Evolutionary conservation across 805 yeast genomes (phyloP), one percentile per base, ranked within the genome.

Genomic region (Cyberlindnera meyerae): DNA sequence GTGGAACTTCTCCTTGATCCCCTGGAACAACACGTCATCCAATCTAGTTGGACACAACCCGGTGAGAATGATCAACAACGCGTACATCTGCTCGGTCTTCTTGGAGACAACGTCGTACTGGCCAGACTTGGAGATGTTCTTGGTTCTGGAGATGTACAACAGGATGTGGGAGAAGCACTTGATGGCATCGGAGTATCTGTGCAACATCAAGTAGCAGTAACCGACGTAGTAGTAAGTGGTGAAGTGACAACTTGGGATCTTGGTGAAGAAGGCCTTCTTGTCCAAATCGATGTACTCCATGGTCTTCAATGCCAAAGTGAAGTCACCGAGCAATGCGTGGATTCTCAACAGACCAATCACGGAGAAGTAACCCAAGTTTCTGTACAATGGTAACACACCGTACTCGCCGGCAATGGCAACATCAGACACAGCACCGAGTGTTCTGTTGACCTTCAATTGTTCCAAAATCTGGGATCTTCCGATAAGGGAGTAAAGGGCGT

Each of bases 161-260:
- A 71, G 54, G 39, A 70, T 67, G 49, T 70, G 73, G 5, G 71
- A 63, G 46, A 70, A 68, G 8, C 68, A 62, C 52, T 63, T 68
- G 55, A 70, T 68, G 18, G 75, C 73, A 43, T 70, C 75, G 8
- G 72, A 58, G 51, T 70, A 70, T 45, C 75, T 58, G 43, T 69
- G 65, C 47, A 70, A 54, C 75, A 70, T 71, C 50, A 70, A 51
- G 56, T 69, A 70, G 51, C 74, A 65, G 57, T 65, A 68, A 2
- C 75, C 75, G 29, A 68, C 72, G 44, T 70, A 70, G 57, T 70
- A 70, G 55, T 70, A 71, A 33, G 71, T 68, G 24, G 73, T 66
- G 55, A 68, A 68, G 51, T 70, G 75, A 29, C 71, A 70, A 18
- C 72, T 69, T 31, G 73, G 66, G 30, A 71, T 68, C 40, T 64